Conservation (phyloP, 2,329 filamentous ascomycete species). For the Paracorniculantispora psalliotae region DNA sequence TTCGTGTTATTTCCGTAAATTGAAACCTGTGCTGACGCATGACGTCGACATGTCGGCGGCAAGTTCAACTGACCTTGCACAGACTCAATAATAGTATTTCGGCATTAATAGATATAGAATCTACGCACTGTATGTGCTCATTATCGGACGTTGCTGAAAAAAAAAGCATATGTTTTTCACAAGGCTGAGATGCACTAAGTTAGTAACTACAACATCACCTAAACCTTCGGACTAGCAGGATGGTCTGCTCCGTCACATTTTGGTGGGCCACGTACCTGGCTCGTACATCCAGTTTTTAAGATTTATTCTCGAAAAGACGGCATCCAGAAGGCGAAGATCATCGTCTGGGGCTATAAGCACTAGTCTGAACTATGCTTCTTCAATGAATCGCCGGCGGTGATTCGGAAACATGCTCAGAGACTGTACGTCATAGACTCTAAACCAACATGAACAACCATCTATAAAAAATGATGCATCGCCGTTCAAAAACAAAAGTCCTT, state of each 20-base stretch:
- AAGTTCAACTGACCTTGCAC: not conserved
- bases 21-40: not conserved
- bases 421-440: not conserved
- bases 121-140: too few species aligned
- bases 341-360: not conserved
- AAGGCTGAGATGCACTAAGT: not conserved
- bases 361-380: not conserved
- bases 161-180: not conserved
- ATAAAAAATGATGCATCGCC: not conserved
- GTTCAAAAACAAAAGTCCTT: not conserved
- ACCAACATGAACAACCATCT: not conserved
- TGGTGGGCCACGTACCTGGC: not conserved
- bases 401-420: not conserved
- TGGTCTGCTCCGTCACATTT: not conserved
- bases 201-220: not conserved
- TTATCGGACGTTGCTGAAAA: too few species aligned
- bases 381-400: not conserved
- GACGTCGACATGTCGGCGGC: not conserved
- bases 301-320: not conserved
- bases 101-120: too few species aligned
- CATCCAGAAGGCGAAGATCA: not conserved
- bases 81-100: too few species aligned
- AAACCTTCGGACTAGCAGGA: not conserved
- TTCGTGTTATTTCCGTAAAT: constrained; percentile 2
- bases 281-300: not conserved